Base-by-base conservation (phyloP, 345 rosid genomes). In the Excoecaria cochinchinensis region DNA sequence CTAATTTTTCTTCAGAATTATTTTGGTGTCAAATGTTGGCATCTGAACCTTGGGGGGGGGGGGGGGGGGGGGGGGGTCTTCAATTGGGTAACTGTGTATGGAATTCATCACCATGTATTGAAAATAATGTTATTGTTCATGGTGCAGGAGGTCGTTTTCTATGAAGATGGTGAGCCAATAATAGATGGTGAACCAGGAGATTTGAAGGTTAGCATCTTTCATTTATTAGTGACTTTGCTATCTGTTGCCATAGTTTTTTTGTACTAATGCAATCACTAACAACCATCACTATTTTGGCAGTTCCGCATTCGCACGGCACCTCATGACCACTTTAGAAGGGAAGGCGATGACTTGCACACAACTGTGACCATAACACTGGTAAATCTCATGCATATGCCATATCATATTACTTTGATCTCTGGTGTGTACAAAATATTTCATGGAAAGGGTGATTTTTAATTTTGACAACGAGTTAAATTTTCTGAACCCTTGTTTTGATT, bases 121-220 rank as follows among this genome's bases (percentile, higher is more conserved):
- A 40, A 39, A 61, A 12, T 74, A 61, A 51, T 39, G 14, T 72
- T 50, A 22, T 48, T 44, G 38, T 86, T 64, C 55, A 42, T 77
- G 66, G 82, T 78, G 72, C 83, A 95, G 99, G 99, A 92, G 85
- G 93, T 96, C 60, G 92, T 88, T 71, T 96, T 96, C 81, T 93
- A 88, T 57, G 99, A 96, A 78, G 99, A 96, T 38, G 99, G 99
- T 24, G 99, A 96, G 61, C 99, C 98, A 47, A 86, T 80, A 70
- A 86, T 93, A 24, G 99, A 96, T 64, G 99, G 99, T 46, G 99
- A 96, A 77, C 91, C 98, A 55, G 99, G 99, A 72, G 98, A 96
- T 84, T 82, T 96, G 85, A 96, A 89, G 97, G 99, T 92, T 63
- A 40, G 80, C 68, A 48, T 53, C 40, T 39, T 52, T 19, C 1